Percentiles rank a stretch among this genome's conserved stretches.
Conservation (phyloP, 495 filamentous ascomycete genomes). For the Aspergillus mulundensis region DNA sequence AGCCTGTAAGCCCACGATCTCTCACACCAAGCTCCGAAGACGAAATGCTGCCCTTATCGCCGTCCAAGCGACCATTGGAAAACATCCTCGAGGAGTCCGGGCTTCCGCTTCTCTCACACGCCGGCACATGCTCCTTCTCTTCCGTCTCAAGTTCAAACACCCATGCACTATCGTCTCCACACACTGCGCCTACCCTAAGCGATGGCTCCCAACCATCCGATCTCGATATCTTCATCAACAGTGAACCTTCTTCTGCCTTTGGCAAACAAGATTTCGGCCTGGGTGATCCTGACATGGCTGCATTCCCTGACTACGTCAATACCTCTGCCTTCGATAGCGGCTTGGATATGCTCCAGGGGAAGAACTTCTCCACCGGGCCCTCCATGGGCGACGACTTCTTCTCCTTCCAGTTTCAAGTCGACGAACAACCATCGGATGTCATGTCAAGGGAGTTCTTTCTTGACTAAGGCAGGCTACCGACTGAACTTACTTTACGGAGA, state of each 20-base stretch:
- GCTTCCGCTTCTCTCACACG: constrained; percentile 23
- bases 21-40: constrained; percentile 41
- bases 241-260: constrained; percentile 33
- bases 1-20: constrained; percentile 43
- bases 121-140: constrained; percentile 33
- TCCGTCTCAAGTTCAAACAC: constrained; percentile 26
- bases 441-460: constrained; percentile 24
- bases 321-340: constrained; percentile 27
- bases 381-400: constrained; percentile 37
- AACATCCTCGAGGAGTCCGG: constrained; percentile 23
- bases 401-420: constrained; percentile 30
- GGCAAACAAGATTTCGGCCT: constrained; percentile 32
- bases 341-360: constrained; percentile 36
- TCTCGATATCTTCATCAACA: constrained; percentile 45
- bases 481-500: constrained; percentile 2
- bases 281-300: constrained; percentile 24
- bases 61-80: constrained; percentile 21
- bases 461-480: constrained; percentile 14
- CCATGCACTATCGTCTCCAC: constrained; percentile 37
- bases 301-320: constrained; percentile 34
- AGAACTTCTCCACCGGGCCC: constrained; percentile 28
- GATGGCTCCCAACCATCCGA: constrained; percentile 39
- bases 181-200: constrained; percentile 37
- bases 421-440: constrained; percentile 26
- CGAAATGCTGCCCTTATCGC: constrained; percentile 35